These are phyloP conservation scores for Craterostigma plantagineum DNA, from an alignment of 257 asterid genomes.

Conservation along the genomic window DNA sequence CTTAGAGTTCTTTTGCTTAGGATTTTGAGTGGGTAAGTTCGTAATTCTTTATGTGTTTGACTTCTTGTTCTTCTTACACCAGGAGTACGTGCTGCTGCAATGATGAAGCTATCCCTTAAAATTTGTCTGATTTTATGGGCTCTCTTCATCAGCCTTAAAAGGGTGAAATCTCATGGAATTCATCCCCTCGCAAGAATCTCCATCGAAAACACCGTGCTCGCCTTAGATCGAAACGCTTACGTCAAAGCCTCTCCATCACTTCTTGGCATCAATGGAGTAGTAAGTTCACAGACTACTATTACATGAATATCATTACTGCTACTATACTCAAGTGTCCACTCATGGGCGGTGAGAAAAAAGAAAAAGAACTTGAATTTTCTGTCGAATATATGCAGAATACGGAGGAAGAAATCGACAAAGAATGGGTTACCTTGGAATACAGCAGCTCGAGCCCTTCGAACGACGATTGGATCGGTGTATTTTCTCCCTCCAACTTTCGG, in stretches of 20 bases:
- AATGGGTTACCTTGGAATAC: slow-evolving; percentile 52
- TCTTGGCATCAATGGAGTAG: slow-evolving; percentile 58
- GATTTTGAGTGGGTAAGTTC: no score
- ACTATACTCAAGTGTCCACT: no score
- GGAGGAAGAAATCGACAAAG: slow-evolving; percentile 38
- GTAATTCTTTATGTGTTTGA: neutral
- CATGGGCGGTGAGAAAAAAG: no score
- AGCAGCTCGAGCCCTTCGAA: slow-evolving; percentile 34
- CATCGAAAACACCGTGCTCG: slow-evolving; percentile 41
- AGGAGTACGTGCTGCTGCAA: no score
- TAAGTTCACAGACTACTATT: neutral
- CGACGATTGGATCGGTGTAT: slow-evolving; percentile 90
- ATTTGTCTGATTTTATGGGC: slow-evolving; percentile 33
- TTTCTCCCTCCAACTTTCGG: slow-evolving; percentile 95
- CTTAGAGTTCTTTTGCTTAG: no score
- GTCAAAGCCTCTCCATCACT: slow-evolving; percentile 58
- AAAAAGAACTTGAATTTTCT: neutral
- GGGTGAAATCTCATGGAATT: slow-evolving; percentile 45
- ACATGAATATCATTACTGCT: neutral
- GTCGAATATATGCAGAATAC: neutral
- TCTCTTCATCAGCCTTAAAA: slow-evolving; percentile 19
- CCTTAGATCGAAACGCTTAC: slow-evolving; percentile 33
- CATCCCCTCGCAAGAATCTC: slow-evolving; percentile 59
- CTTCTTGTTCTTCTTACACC: no score
- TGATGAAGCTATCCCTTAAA: slow-evolving; percentile 4